Base-by-base conservation (phyloP, 164 flowering plant species). In the Cinnamomum chago region DNA sequence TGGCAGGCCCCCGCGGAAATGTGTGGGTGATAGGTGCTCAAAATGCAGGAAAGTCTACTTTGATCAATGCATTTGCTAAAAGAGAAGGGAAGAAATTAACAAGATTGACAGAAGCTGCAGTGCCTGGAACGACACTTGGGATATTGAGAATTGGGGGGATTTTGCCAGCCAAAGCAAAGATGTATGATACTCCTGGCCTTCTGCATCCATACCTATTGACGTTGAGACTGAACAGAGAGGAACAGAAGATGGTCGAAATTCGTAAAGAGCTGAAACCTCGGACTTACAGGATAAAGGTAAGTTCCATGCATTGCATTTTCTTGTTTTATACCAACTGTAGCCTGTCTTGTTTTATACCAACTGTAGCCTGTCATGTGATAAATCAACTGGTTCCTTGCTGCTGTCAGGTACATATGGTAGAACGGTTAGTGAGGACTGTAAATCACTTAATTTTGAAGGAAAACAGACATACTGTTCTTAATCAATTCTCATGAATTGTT, bases 1-100 rank as follows among this genome's bases (percentile, higher is more conserved):
- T 85, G 83, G 98, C 99, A 27, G 98, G 98, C 67, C 99, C 97
- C 64, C 86, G 97, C 72, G 97, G 99, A 50, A 89, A 93, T 85
- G 99, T 93, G 33, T 95, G 99, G 99, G 91, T 95, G 58, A 85
- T 95, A 75, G 97, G 99, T 60, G 95, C 99, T 70, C 99, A 95
- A 50, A 93, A 95, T 85, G 98, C 97, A 0, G 97, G 98, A 0
- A 95, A 95, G 74, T 93, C 99, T 55, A 95, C 97, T 51, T 79
- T 93, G 67, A 95, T 95, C 71, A 93, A 95, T 84, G 85, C 89
- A 50, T 84, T 95, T 75, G 88, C 97, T 4, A 95, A 89, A 83
- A 90, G 83, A 79, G 92, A 82, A 83, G 95, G 97, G 17, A 85
- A 76, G 1, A 92, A 89, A 66, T 75, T 87, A 33, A 84, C 92